Evolutionary conservation across 2,329 filamentous ascomycete genomes (phyloP), one percentile per base, ranked within the genome.

Genomic region (Dactylellina leptospora): DNA sequence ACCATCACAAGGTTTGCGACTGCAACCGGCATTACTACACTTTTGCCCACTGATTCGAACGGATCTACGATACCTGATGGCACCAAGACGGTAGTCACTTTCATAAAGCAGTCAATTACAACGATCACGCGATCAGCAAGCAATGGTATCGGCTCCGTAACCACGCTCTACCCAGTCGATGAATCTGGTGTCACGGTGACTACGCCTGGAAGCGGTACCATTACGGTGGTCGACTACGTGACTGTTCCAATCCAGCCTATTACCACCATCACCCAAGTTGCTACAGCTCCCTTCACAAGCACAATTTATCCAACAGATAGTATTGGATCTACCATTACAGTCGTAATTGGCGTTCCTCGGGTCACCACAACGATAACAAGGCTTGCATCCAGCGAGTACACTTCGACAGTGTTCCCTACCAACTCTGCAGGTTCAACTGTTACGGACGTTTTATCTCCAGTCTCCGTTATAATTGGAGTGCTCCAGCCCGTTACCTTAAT

Each of bases 341-440:
- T 38, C 9, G 16, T 38, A 4, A 38, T 38, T 13, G 33, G 33
- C 3, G 33, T 38, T 4, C 11, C 16, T 3, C 11, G 33, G 10
- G 4, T n/a, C 10, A 38, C 33, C 4, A 38, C 33, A 4, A 38
- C 33, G 3, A 10, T 38, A 38, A 38, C 33, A 11, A 38, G 10
- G 4, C 23, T 55, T 9, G 33, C 13, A 4, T 11, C 16, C 8
- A 13, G 10, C 8, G 33, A 28, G 8, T 33, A n/a, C 2, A 27
- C 30, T 25, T 38, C 33, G 2, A 56, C 53, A 11, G n/a, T 56
- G 13, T 56, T 44, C 23, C 53, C 53, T 1, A 56, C 53, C 6
- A 30, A 56, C 13, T 28, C 23, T 4, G 36, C 18, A 1, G 53
- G 53, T 27, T 13, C 10, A 5, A 56, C 53, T 18, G 28, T 56